Evolutionary conservation across 257 asterid genomes (phyloP), one percentile per base, ranked within the genome.

Genomic region (Asclepias syriaca): DNA sequence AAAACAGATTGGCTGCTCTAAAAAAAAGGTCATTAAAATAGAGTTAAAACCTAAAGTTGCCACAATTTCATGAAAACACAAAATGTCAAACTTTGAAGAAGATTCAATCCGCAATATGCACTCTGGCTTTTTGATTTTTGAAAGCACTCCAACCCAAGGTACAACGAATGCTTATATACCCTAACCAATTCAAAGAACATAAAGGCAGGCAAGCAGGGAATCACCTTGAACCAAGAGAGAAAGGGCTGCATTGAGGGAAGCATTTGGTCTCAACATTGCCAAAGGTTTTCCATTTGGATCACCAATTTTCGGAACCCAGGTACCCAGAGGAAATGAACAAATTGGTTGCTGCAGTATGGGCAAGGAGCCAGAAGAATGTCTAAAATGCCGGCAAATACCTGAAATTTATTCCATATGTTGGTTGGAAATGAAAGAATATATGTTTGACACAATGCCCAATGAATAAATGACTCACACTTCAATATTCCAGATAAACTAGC

Each of bases 221-320:
- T 53, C 71, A 89, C 96, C 96, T 84, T 87, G 88, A 77, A 87
- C 79, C 72, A 89, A 80, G 65, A 89, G 72, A 71, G 89, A 78
- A 48, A 89, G 84, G 51, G 96, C 96, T 51, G 89, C 82, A 83
- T 84, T 82, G 65, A 89, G 84, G 51, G 93, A 81, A 67, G 91
- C 91, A 84, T 80, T 87, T 34, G 85, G 85, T 75, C 89, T 78
- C 75, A 89, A 83, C 88, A 84, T 87, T 39, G 89, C 91, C 65
- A 89, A 63, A 65, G 93, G 86, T 79, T 83, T 83, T 75, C 84
- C 88, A 77, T 60, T 80, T 78, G 91, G 67, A 75, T 87, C 96
- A 72, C 96, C 93, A 67, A 87, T 85, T 75, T 87, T 82, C 12
- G 96, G 93, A 63, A 87, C 91, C 96, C 96, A 89, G 45, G 93